Conservation (phyloP, 208 protist genomes). For the Balamuthia mandrillaris region DNA sequence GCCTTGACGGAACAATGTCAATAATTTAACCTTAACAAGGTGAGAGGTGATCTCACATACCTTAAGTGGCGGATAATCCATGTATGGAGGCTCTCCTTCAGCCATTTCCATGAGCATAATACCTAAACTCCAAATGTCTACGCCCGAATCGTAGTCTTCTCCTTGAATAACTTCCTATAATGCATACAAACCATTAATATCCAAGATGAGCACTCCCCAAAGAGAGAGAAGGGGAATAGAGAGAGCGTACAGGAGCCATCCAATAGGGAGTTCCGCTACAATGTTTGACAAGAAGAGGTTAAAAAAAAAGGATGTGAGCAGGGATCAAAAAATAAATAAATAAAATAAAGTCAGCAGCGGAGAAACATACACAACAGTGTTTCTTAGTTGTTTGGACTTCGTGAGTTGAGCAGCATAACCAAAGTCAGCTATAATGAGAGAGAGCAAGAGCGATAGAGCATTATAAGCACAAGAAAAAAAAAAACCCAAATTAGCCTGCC, state of each 20-base stretch:
- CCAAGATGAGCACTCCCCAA: background rate
- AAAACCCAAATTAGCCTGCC: background rate
- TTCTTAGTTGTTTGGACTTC: conserved; percentile 57
- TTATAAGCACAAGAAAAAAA: background rate
- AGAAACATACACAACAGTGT: conserved; percentile 48
- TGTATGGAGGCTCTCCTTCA: conserved; percentile 53
- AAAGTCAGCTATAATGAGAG: conserved; percentile 65
- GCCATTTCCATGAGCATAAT: conserved; percentile 50
- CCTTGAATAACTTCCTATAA: background rate
- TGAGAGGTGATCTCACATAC: background rate
- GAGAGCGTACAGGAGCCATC: conserved; percentile 68
- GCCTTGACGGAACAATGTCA: background rate
- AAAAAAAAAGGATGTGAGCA: background rate
- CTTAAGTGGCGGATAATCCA: conserved; percentile 56
- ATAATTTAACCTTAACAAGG: background rate
- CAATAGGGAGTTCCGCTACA: conserved; percentile 77
- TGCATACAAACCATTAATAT: background rate
- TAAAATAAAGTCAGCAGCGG: no score
- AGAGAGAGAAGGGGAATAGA: background rate
- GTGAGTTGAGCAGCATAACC: conserved; percentile 73
- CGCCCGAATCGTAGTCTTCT: background rate
- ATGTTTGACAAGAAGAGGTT: conserved; percentile 44
- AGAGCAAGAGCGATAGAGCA: background rate
- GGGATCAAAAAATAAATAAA: no score
- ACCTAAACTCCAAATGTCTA: conserved; percentile 62